Conservation (phyloP, 2,329 filamentous ascomycete genomes). For the Arthrobotrys megalospora region DNA sequence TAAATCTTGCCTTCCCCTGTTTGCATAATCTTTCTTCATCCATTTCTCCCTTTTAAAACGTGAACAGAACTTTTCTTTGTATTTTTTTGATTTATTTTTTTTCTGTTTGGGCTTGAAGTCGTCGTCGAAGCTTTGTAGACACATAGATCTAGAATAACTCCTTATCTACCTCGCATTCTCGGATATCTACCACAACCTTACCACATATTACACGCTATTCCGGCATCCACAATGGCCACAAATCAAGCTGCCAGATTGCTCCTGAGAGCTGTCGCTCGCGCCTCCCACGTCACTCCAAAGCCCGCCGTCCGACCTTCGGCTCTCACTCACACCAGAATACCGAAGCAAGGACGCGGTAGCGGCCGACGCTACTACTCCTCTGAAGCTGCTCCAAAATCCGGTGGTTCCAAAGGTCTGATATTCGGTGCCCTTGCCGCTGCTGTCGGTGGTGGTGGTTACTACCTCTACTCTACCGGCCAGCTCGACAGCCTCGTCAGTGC, state of each 20-base stretch:
- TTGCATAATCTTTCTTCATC: slow-evolving; percentile 11
- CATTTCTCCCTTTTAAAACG: neutral
- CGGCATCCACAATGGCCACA: slow-evolving; percentile 48
- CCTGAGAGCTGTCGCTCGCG: slow-evolving; percentile 52
- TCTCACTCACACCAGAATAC: slow-evolving; percentile 43
- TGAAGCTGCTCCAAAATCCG: slow-evolving; percentile 60
- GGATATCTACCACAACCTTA: slow-evolving; percentile 10
- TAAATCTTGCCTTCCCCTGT: slow-evolving; percentile 42
- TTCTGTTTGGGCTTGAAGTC: slow-evolving; percentile 4
- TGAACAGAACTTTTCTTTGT: slow-evolving; percentile 32
- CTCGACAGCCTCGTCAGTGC: slow-evolving; percentile 51
- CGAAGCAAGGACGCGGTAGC: slow-evolving; percentile 39
- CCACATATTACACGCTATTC: neutral
- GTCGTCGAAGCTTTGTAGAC: slow-evolving; percentile 18
- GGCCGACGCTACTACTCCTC: slow-evolving; percentile 61
- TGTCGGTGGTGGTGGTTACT: slow-evolving; percentile 62
- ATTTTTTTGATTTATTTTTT: slow-evolving; percentile 7
- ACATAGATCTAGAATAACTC: neutral
- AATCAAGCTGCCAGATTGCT: slow-evolving; percentile 52
- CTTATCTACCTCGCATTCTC: slow-evolving; percentile 13
- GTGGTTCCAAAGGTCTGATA: slow-evolving; percentile 58
- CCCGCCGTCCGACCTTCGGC: slow-evolving; percentile 37
- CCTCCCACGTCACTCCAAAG: slow-evolving; percentile 39
- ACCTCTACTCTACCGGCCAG: slow-evolving; percentile 63
- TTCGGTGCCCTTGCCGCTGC: slow-evolving; percentile 61